A percentile compares a stretch with the other conserved stretches of the same genome.
Evolutionary conservation across 768 basidiomycete species (phyloP).

Genomic region (Ramaria rubella): DNA sequence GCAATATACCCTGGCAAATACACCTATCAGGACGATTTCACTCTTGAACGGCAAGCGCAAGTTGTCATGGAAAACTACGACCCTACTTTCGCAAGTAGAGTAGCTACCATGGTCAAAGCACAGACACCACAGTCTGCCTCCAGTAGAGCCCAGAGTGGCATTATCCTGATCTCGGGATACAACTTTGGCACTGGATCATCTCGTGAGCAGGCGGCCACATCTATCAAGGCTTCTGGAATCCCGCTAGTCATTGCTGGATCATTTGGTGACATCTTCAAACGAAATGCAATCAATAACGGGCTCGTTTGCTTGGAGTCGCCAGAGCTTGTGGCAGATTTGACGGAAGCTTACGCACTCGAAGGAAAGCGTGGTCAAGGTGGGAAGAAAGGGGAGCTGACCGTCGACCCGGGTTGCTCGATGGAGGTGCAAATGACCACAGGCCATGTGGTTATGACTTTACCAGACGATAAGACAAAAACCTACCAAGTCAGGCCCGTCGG

Average conservation of each 20-base stretch:
- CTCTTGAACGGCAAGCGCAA: constrained; percentile 86
- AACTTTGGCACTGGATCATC: constrained; percentile 99
- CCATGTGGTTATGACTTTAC: constrained; percentile 47
- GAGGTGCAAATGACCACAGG: constrained; percentile 67
- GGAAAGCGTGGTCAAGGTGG: constrained; percentile 76
- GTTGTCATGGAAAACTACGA: constrained; percentile 99
- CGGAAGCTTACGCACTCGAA: constrained; percentile 62
- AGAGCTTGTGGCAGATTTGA: constrained; percentile 80
- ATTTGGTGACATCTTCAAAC: constrained; percentile 98
- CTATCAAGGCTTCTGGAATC: constrained; percentile 88
- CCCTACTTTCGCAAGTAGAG: constrained; percentile 68
- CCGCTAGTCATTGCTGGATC: constrained; percentile 95
- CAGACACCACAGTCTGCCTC: constrained; percentile 16
- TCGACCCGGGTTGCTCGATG: constrained; percentile 62
- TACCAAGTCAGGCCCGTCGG: constrained; percentile 77
- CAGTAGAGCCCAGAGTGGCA: constrained; percentile 44
- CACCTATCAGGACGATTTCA: constrained; percentile 99
- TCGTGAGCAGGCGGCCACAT: constrained; percentile 96
- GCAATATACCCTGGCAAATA: constrained; percentile 99
- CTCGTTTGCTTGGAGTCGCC: constrained; percentile 92
- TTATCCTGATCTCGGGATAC: constrained; percentile 85
- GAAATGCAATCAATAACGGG: constrained; percentile 98
- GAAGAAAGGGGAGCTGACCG: constrained; percentile 70
- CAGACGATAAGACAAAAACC: constrained; percentile 39
- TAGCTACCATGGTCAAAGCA: constrained; percentile 42